These are phyloP conservation scores for Rheum nobile DNA, from an alignment of 148 eudicot genomes.

Conservation along the genomic window DNA sequence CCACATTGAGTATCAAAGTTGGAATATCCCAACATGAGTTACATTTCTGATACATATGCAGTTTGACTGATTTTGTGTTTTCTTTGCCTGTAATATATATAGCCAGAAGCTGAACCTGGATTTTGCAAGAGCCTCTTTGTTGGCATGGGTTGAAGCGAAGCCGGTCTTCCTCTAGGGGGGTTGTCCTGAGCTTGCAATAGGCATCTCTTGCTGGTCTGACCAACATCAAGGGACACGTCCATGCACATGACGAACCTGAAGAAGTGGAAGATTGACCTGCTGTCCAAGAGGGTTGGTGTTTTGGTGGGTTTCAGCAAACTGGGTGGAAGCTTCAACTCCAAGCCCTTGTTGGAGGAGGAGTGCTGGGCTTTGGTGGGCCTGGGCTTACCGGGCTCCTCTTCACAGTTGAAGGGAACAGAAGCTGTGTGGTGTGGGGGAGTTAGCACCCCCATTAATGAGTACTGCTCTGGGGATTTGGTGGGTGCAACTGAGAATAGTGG, in stretches of 20 bases:
- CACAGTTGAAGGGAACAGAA: conserved; percentile 75
- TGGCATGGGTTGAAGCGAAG: background rate
- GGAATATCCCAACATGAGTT: background rate
- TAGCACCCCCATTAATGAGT: background rate
- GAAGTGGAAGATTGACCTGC: conserved; percentile 16
- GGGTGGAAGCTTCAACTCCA: conserved; percentile 59
- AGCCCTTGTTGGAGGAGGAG: conserved; percentile 16
- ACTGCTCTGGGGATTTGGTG: conserved; percentile 16
- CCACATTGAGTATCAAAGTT: background rate
- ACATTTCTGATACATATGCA: background rate
- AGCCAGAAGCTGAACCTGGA: conserved; percentile 57
- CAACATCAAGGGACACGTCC: conserved; percentile 30
- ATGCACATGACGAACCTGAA: conserved; percentile 35
- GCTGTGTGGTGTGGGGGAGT: conserved; percentile 57
- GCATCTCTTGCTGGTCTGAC: conserved; percentile 5
- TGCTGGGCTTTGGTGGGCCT: conserved; percentile 29
- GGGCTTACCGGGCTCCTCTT: conserved; percentile 80
- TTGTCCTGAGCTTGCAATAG: conserved; percentile 1
- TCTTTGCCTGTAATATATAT: background rate
- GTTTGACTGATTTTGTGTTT: too few relatives aligned
- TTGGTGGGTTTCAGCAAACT: conserved; percentile 19
- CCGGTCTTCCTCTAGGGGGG: conserved; percentile 22
- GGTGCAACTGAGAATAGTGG: conserved; percentile 20
- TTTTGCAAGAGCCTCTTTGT: conserved; percentile 20
- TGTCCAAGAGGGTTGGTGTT: conserved; percentile 19